phyloP scores from a whole-genome alignment of 2,329 filamentous ascomycete genomes.

The Botrytis hyacinthi region DNA sequence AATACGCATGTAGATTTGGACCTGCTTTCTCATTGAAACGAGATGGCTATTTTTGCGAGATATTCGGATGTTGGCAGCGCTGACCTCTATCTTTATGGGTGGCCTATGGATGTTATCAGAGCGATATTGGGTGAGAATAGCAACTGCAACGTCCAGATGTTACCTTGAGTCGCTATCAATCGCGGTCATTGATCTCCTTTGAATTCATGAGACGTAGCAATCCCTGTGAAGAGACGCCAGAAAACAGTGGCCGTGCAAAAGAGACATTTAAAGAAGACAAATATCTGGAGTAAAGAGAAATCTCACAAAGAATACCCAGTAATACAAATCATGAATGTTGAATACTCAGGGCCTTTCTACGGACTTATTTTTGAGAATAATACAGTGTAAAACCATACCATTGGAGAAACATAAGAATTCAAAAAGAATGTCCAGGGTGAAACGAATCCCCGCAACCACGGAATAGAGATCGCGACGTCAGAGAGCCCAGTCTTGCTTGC shows the following conservation, averaged over 20 bases:
- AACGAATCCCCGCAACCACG: conserved; percentile 60
- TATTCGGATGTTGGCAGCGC: not conserved
- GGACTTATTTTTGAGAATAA: not conserved
- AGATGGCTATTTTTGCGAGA: not conserved
- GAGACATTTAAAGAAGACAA: not conserved
- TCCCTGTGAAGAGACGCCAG: not conserved
- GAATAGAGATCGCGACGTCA: conserved; percentile 50
- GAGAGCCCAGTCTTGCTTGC: conserved; percentile 51
- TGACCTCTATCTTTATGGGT: not conserved
- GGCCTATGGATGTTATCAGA: not conserved
- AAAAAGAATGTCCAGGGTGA: conserved; percentile 45
- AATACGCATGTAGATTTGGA: not conserved
- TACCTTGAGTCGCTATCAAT: not conserved
- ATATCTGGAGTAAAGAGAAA: not conserved
- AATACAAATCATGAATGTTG: not conserved
- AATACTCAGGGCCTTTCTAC: not conserved
- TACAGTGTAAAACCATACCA: not conserved
- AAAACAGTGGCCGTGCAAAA: not conserved
- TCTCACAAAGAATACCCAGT: not conserved
- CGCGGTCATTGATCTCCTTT: not conserved
- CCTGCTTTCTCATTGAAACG: not conserved
- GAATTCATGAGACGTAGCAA: not conserved
- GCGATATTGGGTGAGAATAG: not conserved
- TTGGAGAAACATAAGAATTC: not conserved
- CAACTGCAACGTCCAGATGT: not conserved